A percentile compares a stretch with the other conserved stretches of the same genome.
phyloP scores from a whole-genome alignment of 2,329 filamentous ascomycete genomes.

The Colletotrichum eremochloae region DNA sequence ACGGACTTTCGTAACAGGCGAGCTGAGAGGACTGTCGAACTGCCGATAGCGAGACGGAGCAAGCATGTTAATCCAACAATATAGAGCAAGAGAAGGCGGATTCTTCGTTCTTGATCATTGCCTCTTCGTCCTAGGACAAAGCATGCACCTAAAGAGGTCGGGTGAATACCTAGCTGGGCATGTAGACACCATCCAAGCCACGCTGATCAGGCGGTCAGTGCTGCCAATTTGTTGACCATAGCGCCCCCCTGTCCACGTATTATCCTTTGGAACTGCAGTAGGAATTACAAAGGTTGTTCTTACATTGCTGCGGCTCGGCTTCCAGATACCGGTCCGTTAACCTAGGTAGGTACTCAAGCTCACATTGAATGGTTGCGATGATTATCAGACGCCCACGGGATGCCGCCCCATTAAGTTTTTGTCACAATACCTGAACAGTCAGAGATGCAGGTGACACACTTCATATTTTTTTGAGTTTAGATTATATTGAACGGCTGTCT shows the following conservation, averaged over 20 bases:
- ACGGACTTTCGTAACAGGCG: constrained; percentile 4
- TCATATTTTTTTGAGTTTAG: constrained; percentile 10
- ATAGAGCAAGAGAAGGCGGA: constrained; percentile 15
- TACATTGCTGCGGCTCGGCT: neutral
- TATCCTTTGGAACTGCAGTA: neutral
- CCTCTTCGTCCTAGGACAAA: neutral
- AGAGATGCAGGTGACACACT: neutral
- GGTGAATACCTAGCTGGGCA: neutral
- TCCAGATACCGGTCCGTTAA: neutral
- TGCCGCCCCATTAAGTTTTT: neutral
- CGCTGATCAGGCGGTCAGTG: neutral
- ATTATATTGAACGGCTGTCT: constrained; percentile 2
- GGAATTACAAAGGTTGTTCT: constrained; percentile 5
- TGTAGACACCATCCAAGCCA: constrained; percentile 10
- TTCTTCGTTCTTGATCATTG: neutral
- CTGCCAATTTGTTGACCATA: constrained; percentile 1
- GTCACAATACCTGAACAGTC: neutral
- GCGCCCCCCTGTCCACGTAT: neutral
- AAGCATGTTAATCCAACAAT: neutral
- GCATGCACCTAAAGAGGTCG: neutral
- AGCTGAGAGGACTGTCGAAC: neutral
- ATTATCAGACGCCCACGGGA: neutral
- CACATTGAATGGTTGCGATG: neutral
- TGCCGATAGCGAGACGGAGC: constrained; percentile 12
- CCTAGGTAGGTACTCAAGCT: neutral